Conservation (phyloP, 768 basidiomycete species). For the Agrocybe praecox region DNA sequence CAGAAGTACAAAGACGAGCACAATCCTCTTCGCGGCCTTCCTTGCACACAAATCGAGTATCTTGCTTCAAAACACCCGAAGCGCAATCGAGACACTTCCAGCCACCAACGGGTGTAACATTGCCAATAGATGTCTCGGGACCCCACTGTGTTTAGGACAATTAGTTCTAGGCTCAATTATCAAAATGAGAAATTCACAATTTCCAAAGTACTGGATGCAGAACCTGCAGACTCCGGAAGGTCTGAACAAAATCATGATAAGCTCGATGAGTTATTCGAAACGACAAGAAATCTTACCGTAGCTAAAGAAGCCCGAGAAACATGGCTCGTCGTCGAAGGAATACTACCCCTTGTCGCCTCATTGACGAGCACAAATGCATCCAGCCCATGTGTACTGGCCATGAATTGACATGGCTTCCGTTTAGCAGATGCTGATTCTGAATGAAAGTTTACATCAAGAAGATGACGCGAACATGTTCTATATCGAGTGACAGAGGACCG, state of each 20-base stretch:
- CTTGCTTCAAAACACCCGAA: slow-evolving; percentile 39
- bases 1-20: slow-evolving; percentile 36
- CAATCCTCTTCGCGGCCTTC: slow-evolving; percentile 31
- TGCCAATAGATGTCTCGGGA: slow-evolving; percentile 35
- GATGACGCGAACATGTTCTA: too few relatives aligned
- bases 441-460: too few relatives aligned
- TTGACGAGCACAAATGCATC: too few relatives aligned
- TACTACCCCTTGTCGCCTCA: too few relatives aligned
- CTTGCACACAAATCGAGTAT: slow-evolving; percentile 51
- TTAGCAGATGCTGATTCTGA: too few relatives aligned
- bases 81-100: slow-evolving; percentile 54
- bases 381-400: too few relatives aligned
- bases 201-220: slow-evolving; percentile 40
- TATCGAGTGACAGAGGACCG: too few relatives aligned
- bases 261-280: not conserved
- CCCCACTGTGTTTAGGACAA: slow-evolving; percentile 35
- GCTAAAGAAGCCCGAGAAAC: slow-evolving; percentile 38
- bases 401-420: too few relatives aligned
- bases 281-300: slow-evolving; percentile 29
- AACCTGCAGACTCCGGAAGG: slow-evolving; percentile 29
- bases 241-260: slow-evolving; percentile 14
- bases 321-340: too few relatives aligned
- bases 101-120: slow-evolving; percentile 51
- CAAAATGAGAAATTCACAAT: slow-evolving; percentile 29
- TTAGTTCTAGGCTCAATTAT: not conserved